Evolutionary conservation across 2,329 filamentous ascomycete species (phyloP).

Genomic region (Colletotrichum tropicicola): DNA sequence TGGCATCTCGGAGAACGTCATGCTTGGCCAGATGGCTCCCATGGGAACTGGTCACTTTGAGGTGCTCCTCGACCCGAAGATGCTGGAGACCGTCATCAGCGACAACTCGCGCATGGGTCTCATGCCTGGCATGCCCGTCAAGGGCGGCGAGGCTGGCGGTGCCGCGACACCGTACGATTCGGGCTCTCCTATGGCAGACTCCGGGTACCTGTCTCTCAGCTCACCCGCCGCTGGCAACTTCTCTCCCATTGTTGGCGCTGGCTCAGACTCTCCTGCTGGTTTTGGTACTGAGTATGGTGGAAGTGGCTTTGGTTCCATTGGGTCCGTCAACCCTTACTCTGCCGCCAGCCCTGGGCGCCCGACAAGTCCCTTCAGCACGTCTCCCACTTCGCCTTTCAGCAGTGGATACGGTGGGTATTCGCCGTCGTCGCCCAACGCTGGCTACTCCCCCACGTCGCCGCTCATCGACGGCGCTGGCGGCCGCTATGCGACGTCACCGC

Average conservation of each 20-base stretch:
- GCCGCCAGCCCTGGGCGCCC: constrained; percentile 68
- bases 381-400: constrained; percentile 71
- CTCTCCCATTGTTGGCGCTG: constrained; percentile 80
- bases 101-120: constrained; percentile 89
- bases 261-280: constrained; percentile 75
- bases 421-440: constrained; percentile 78
- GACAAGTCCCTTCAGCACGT: constrained; percentile 81
- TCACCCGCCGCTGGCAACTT: constrained; percentile 71
- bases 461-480: constrained; percentile 63
- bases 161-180: constrained; percentile 95
- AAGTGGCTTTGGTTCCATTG: constrained; percentile 55
- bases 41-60: constrained; percentile 98
- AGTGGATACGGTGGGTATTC: constrained; percentile 71
- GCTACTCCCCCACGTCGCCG: constrained; percentile 82
- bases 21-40: constrained; percentile 95
- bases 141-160: constrained; percentile 79
- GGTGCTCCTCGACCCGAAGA: constrained; percentile 89
- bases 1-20: constrained; percentile 98
- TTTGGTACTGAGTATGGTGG: constrained; percentile 71
- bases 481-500: constrained; percentile 66
- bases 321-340: constrained; percentile 71
- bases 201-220: constrained; percentile 70
- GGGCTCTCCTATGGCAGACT: constrained; percentile 80
- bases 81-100: constrained; percentile 94
- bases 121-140: constrained; percentile 81